Evolutionary conservation across 2,329 filamentous ascomycete species (phyloP).

Genomic region (Penicillium occitanis): DNA sequence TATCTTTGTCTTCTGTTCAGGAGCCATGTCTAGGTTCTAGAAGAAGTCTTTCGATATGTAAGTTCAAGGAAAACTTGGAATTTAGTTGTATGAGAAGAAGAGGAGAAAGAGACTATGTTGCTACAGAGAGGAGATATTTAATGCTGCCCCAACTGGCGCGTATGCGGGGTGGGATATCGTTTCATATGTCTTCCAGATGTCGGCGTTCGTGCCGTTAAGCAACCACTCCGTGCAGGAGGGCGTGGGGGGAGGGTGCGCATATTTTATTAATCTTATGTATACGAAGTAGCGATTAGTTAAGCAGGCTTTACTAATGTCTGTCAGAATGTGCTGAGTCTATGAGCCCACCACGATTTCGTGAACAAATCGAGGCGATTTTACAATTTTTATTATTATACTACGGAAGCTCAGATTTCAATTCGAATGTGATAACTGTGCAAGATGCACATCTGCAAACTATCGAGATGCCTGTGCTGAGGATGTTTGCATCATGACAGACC

Average conservation of each 20-base stretch:
- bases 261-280: background rate
- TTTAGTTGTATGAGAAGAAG: background rate
- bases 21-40: background rate
- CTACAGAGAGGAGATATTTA: background rate
- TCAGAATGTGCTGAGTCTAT: background rate
- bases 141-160: background rate
- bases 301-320: background rate
- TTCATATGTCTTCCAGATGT: too few species aligned
- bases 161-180: too few species aligned
- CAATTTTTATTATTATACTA: background rate
- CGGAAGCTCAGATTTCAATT: background rate
- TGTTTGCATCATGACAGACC: background rate
- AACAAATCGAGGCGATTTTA: background rate
- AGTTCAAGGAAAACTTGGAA: background rate
- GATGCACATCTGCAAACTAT: background rate
- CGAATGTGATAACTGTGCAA: too few species aligned
- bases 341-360: background rate
- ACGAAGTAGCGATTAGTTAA: background rate
- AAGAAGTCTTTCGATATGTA: background rate
- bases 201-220: too few species aligned
- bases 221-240: too few species aligned
- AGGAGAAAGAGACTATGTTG: background rate
- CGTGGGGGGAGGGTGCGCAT: background rate
- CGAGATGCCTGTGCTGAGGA: background rate
- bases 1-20: background rate